phyloP scores from a whole-genome alignment of 257 asterid species.

The Solanum chilense region DNA sequence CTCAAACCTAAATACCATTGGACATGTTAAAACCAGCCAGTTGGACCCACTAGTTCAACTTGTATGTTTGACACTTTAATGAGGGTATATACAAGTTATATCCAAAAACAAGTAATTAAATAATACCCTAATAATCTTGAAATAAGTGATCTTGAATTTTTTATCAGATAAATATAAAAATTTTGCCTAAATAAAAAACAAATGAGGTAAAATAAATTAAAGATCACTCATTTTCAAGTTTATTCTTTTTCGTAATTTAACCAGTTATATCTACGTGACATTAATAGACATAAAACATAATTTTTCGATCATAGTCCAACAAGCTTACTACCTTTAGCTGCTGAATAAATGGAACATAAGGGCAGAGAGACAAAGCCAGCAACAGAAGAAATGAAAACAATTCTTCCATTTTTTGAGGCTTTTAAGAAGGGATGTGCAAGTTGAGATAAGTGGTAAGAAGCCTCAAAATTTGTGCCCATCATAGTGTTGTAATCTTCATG shows the following conservation, averaged over 20 bases:
- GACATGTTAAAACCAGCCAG: not conserved
- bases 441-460: constrained; percentile 16
- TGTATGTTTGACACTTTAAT: not conserved
- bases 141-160: not conserved
- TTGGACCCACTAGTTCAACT: not conserved
- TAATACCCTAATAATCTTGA: not conserved
- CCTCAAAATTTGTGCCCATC: constrained; percentile 11
- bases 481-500: constrained; percentile 8
- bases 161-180: not conserved
- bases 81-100: not conserved
- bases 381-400: constrained; percentile 21
- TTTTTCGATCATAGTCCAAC: not conserved
- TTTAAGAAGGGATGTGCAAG: constrained; percentile 18
- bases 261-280: too few species aligned
- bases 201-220: not conserved
- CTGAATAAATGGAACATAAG: constrained; percentile 8
- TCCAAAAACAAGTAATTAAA: not conserved
- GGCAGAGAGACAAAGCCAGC: constrained; percentile 10
- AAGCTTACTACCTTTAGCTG: constrained; percentile 10
- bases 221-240: not conserved
- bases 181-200: not conserved
- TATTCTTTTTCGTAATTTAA: not conserved
- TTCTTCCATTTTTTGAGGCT: constrained; percentile 12
- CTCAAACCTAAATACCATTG: not conserved
- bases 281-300: not conserved